phyloP scores from a whole-genome alignment of 768 basidiomycete genomes.

The Pulveroboletus sp. region DNA sequence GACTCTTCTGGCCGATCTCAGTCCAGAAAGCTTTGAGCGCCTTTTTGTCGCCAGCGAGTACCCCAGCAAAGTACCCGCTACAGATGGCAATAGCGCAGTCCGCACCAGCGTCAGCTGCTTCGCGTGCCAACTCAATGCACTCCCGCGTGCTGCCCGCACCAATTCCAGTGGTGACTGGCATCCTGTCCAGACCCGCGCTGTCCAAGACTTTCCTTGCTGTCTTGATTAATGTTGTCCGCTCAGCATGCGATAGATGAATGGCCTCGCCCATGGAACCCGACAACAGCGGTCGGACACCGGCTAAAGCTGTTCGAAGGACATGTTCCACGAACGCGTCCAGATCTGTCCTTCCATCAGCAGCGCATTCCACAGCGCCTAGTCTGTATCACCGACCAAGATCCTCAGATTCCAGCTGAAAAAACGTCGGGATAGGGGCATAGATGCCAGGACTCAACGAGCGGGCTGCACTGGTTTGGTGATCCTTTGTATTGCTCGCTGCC shows the following conservation, averaged over 20 bases:
- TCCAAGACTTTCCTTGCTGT: conserved; percentile 71
- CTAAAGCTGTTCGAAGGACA: conserved; percentile 56
- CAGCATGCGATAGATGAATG: conserved; percentile 61
- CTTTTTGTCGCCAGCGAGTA: conserved; percentile 49
- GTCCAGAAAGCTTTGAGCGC: conserved; percentile 78
- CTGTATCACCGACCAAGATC: conserved; percentile 63
- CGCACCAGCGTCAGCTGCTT: conserved; percentile 81
- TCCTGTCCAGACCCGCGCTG: conserved; percentile 46
- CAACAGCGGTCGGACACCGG: conserved; percentile 67
- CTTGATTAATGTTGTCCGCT: conserved; percentile 61
- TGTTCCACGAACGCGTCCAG: conserved; percentile 64
- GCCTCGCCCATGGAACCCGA: conserved; percentile 87
- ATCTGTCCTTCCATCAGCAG: conserved; percentile 36
- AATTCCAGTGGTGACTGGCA: conserved; percentile 79
- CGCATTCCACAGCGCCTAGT: not conserved
- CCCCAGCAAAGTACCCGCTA: conserved; percentile 84
- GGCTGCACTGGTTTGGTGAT: conserved; percentile 19
- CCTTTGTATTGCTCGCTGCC: conserved; percentile 31
- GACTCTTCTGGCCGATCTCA: conserved; percentile 73
- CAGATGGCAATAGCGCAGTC: conserved; percentile 83
- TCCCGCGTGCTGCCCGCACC: conserved; percentile 81
- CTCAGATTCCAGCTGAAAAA: conserved; percentile 71
- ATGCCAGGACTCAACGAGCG: conserved; percentile 71
- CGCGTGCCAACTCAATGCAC: conserved; percentile 66
- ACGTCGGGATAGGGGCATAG: conserved; percentile 82